Base-by-base conservation (phyloP, 345 rosid genomes). In the Acer campestre region DNA sequence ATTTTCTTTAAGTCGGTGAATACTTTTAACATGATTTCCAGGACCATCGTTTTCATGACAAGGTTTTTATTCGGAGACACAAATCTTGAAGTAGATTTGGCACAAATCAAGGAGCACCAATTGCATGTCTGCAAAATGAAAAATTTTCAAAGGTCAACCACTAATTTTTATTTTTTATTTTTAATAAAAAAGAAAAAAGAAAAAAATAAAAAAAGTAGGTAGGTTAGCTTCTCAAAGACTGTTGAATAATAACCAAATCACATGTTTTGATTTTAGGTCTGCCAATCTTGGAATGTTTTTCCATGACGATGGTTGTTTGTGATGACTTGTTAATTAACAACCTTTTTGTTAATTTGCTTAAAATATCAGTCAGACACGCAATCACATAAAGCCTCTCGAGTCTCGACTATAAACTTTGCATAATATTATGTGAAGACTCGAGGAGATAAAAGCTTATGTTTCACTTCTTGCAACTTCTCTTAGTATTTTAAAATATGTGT, bases 201-300 rank as follows among this genome's bases (percentile, higher is more conserved):
- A n/a, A 29, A 11, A 64, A 6, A 23, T 5, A 25, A 11, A 2
- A 63, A 29, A 29, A 10, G 44, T 27, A 64, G 42, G 0, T 42
- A 42, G 46, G 35, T 64, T 10, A 58, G 25, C 7, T 23, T 64
- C 14, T 1, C 42, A 13, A 31, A 6, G 42, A 16, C 35, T 31
- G 14, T 49, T 58, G 62, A 35, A 35, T 35, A 35, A 35, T 35
- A 29, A 46, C 13, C 14, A 46, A 46, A 46, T 46, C 49, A 10
- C 46, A 42, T 17, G 58, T 58, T 22, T 73, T 20, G 29, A 59
- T 73, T 62, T 62, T 40, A 35, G 75, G 53, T 65, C 67, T 12
- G n/a, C 58, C 58, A 59, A 16, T 72, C 59, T 51, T 53, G 64
- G 75, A 71, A 71, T 71, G 75, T 71, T 31, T 55, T 46, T 46